Percentiles rank a stretch among this genome's conserved stretches.
Evolutionary conservation across 768 basidiomycete genomes (phyloP).

Genomic region (Termitomyces sp.): DNA sequence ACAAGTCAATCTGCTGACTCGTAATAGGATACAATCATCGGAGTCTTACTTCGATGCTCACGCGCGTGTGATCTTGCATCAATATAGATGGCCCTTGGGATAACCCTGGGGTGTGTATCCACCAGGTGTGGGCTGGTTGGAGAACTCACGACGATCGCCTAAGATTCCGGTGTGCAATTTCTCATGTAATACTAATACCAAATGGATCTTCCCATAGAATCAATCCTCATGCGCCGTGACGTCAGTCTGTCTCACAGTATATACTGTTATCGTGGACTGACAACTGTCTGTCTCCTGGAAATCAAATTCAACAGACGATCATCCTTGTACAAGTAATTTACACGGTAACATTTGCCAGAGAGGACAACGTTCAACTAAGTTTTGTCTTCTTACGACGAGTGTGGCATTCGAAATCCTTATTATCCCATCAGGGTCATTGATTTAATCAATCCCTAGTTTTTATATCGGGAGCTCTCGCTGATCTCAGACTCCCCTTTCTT

Average conservation of each 20-base stretch:
- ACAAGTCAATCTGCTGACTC: not conserved
- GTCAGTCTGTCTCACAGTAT: not conserved
- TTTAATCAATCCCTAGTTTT: not conserved
- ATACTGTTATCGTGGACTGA: not conserved
- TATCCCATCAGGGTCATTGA: not conserved
- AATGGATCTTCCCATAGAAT: too few species aligned
- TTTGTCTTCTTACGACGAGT: not conserved
- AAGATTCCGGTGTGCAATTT: not conserved
- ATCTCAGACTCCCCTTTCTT: not conserved
- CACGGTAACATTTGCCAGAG: not conserved
- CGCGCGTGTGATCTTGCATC: not conserved
- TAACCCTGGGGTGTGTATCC: not conserved
- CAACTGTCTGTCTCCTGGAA: not conserved
- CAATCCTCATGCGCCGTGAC: not conserved
- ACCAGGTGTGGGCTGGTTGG: not conserved
- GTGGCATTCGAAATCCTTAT: not conserved
- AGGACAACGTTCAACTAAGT: not conserved
- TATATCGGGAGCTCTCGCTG: not conserved
- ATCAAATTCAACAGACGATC: not conserved
- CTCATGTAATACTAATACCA: not conserved
- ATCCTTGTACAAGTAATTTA: not conserved
- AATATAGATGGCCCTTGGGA: not conserved
- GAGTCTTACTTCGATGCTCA: not conserved
- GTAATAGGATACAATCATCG: not conserved
- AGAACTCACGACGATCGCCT: not conserved